These are phyloP conservation scores for Babesia ovata DNA, from an alignment of 169 alveolate genomes.

Conservation along the genomic window DNA sequence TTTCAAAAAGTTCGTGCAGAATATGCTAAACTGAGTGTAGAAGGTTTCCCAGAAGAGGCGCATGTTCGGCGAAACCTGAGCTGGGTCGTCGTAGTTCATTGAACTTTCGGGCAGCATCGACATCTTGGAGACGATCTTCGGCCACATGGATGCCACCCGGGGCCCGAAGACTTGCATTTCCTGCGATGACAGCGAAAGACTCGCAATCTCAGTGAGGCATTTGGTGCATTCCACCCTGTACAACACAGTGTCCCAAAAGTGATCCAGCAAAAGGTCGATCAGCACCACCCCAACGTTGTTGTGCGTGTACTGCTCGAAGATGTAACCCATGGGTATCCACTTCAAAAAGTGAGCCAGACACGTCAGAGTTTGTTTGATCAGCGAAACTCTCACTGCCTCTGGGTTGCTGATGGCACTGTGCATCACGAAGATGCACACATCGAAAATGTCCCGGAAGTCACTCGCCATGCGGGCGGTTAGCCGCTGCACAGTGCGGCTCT, in stretches of 20 bases:
- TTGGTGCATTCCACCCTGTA: conserved; percentile 90
- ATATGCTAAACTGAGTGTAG: conserved; percentile 81
- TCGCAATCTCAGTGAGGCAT: conserved; percentile 91
- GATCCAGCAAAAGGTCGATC: conserved; percentile 80
- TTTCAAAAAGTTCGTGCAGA: conserved; percentile 80
- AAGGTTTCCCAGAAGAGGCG: conserved; percentile 86
- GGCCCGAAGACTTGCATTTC: conserved; percentile 74
- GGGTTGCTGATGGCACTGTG: conserved; percentile 83
- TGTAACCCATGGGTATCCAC: conserved; percentile 94
- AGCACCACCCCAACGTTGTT: conserved; percentile 70
- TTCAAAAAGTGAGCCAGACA: conserved; percentile 90
- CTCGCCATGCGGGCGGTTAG: conserved; percentile 78
- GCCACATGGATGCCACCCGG: conserved; percentile 79
- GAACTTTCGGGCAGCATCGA: conserved; percentile 79
- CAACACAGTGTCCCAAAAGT: conserved; percentile 88
- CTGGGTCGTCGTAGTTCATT: conserved; percentile 79
- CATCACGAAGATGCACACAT: conserved; percentile 89
- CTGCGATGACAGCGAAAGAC: conserved; percentile 74
- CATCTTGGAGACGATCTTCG: conserved; percentile 76
- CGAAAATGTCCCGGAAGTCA: conserved; percentile 83
- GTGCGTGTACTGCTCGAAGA: conserved; percentile 86
- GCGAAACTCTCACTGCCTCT: conserved; percentile 76
- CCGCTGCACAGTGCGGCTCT: conserved; percentile 80
- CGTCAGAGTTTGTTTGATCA: conserved; percentile 88
- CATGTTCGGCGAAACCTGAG: conserved; percentile 75